A percentile compares a stretch with the other conserved stretches of the same genome.
phyloP scores from a whole-genome alignment of 139 green algal genomes.

The Chlorella sorokiniana region DNA sequence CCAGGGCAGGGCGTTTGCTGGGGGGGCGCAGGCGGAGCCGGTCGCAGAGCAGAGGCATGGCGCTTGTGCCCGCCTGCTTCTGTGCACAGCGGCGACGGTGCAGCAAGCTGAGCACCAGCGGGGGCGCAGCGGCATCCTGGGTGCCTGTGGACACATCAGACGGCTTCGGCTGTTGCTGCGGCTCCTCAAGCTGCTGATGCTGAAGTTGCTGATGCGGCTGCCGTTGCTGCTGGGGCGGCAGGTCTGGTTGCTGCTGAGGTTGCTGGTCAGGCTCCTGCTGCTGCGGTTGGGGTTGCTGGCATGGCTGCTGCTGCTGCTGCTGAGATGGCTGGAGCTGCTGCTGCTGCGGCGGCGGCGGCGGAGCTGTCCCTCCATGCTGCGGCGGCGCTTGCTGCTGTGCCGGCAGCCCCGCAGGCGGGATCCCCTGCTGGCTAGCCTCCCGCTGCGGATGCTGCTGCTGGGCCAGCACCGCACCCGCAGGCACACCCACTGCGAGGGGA shows the following conservation, averaged over 20 bases:
- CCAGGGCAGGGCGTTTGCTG: no score
- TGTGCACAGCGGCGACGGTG: no score
- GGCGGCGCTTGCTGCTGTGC: neutral
- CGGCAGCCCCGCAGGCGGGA: no score
- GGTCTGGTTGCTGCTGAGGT: neutral
- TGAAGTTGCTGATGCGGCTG: neutral
- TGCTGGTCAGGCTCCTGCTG: neutral
- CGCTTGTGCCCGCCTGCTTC: no score
- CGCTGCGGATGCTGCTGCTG: no score
- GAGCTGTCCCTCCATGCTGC: no score
- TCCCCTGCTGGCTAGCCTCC: neutral
- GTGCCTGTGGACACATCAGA: neutral
- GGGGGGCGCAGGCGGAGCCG: no score
- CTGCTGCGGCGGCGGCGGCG: neutral
- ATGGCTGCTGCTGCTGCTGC: neutral
- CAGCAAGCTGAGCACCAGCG: no score
- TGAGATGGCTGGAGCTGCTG: neutral
- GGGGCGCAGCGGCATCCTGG: neutral
- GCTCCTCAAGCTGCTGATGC: constrained; percentile 5
- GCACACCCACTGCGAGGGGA: no score
- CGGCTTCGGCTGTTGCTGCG: neutral
- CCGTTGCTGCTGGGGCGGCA: neutral
- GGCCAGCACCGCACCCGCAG: no score
- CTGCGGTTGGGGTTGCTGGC: neutral
- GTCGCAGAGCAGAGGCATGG: no score